A percentile compares a stretch with the other conserved stretches of the same genome.
Conservation (phyloP, 495 filamentous ascomycete species). For the Penicillium ochrochloron region DNA sequence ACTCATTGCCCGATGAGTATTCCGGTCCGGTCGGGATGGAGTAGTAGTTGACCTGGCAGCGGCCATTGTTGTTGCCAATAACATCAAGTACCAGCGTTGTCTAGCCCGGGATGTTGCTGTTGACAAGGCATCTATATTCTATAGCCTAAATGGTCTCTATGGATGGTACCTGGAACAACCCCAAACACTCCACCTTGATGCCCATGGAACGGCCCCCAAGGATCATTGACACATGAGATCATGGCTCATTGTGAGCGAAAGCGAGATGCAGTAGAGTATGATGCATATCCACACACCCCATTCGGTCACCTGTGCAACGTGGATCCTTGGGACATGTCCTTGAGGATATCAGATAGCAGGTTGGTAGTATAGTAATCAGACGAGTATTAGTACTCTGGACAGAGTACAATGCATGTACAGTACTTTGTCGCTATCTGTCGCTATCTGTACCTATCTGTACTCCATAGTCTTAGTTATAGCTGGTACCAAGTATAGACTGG, state of each 20-base stretch:
- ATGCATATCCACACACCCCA: constrained; percentile 17
- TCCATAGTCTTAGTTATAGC: not conserved
- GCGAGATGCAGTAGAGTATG: not conserved
- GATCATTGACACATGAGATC: constrained; percentile 10
- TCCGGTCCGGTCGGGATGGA: not conserved
- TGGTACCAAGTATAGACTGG: not conserved
- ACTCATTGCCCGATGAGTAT: not conserved
- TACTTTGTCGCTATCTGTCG: not conserved
- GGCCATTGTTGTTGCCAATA: constrained; percentile 9
- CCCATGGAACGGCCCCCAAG: constrained; percentile 5
- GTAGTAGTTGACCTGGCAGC: not conserved
- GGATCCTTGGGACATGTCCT: constrained; percentile 7
- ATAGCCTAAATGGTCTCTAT: not conserved
- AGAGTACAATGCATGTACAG: not conserved
- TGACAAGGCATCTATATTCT: not conserved
- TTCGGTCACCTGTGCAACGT: constrained; percentile 7
- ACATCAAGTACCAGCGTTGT: not conserved
- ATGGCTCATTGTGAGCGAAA: not conserved
- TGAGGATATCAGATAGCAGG: constrained; percentile 12
- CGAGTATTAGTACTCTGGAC: not conserved
- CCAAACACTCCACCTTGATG: constrained; percentile 6
- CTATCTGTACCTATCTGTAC: not conserved
- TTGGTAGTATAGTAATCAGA: too few species aligned
- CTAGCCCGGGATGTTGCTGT: not conserved
- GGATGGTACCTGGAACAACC: constrained; percentile 6